Base-by-base conservation (phyloP, 2,329 filamentous ascomycete genomes). In the Colletotrichum kahawae region DNA sequence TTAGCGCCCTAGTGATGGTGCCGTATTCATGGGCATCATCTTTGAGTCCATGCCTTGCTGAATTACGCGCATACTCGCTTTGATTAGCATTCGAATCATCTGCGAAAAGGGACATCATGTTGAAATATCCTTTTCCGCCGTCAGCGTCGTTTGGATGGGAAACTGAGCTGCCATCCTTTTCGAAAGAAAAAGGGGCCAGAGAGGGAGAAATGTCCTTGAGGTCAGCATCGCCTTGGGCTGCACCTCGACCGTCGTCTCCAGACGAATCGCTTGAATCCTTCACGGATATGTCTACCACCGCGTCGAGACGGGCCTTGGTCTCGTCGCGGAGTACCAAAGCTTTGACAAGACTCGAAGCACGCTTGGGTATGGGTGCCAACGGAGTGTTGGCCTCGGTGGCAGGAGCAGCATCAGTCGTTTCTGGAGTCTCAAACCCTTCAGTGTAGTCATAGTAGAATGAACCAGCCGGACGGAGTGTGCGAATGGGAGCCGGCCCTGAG, bases 371-470 rank as follows among this genome's bases (percentile, higher is more conserved):
- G 5, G 85, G 84, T 7, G 81, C 82, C 12, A 84, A 69, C 18
- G 83, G 79, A 21, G 78, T 68, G n/a, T 68, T 68, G 14, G 75
- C 24, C 27, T 65, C 76, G 21, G 31, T 27, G 8, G n/a, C 21
- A 18, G 10, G 31, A 12, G 14, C 10, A 48, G 27, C 18, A 64
- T 29, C 64, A 8, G 65, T 78, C 34, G 79, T 73, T 24, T 75
- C 71, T 21, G 79, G 80, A 59, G 79, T 82, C 21, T 89, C 87
- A 67, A 90, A 90, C 4, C 85, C 86, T 77, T 90, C 89, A 21
- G 84, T 87, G 78, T 90, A 90, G 78, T 90, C 89, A 76, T 90
- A 90, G 78, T 89, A 90, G 51, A 87, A 83, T 57, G 86, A 82
- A 73, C 83, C 79, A 43, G 78, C 71, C 60, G 82, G 77, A 70